These are phyloP conservation scores for Pythium folliculosum DNA, from an alignment of 352 stramenopile species.

Conservation along the genomic window DNA sequence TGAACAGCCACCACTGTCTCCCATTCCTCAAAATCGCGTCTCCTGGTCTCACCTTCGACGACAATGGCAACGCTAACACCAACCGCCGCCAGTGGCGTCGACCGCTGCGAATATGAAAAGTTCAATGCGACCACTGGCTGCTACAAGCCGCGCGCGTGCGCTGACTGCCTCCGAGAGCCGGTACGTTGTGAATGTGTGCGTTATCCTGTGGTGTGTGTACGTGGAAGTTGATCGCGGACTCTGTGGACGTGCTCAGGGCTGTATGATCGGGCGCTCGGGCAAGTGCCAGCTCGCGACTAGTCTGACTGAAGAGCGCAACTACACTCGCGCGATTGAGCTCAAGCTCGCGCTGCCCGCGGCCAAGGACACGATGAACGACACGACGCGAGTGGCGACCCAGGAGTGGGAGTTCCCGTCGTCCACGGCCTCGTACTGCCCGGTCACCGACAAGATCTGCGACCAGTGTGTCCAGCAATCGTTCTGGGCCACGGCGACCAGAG, in stretches of 20 bases:
- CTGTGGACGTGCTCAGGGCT: not conserved
- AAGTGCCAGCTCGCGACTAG: not conserved
- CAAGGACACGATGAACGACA: not conserved
- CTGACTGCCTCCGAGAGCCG: constrained; percentile 4
- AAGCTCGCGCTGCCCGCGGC: not conserved
- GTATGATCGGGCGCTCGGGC: not conserved
- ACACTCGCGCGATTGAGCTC: not conserved
- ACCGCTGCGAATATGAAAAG: not conserved
- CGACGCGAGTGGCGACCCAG: not conserved
- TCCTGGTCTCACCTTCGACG: too few species aligned
- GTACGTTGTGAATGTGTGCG: not conserved
- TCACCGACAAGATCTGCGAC: not conserved
- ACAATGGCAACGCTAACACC: too few species aligned
- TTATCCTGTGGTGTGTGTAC: too few species aligned
- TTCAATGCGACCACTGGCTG: not conserved
- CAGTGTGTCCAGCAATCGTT: not conserved
- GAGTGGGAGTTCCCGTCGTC: not conserved
- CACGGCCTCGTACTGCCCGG: not conserved
- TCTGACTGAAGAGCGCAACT: not conserved
- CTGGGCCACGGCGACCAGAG: not conserved
- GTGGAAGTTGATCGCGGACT: not conserved
- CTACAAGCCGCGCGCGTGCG: not conserved
- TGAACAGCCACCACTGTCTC: too few species aligned
- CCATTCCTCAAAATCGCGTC: too few species aligned
- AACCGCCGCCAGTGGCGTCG: too few species aligned